These are phyloP conservation scores for Atkinsonella texensis DNA, from an alignment of 2,329 filamentous ascomycete species.

Conservation along the genomic window DNA sequence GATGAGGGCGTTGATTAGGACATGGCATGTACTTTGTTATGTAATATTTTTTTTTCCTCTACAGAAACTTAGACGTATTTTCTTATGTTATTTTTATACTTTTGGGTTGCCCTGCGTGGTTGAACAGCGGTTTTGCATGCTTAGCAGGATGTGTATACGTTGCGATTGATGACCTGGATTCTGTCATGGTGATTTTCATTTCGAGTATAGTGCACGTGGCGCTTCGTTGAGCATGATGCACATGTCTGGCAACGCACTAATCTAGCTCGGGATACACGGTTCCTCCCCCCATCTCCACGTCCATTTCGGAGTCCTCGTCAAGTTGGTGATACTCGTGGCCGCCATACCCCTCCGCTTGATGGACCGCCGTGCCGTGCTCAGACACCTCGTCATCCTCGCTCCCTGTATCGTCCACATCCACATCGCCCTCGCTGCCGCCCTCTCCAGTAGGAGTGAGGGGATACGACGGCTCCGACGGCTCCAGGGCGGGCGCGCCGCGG, in stretches of 20 bases:
- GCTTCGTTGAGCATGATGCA: too few species aligned
- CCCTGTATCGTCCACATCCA: slow-evolving; percentile 12
- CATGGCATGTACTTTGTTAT: background rate
- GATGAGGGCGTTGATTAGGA: slow-evolving; percentile 24
- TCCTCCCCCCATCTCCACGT: background rate
- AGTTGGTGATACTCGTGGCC: slow-evolving; percentile 2
- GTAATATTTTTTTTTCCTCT: background rate
- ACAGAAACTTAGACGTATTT: too few species aligned
- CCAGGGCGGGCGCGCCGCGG: slow-evolving; percentile 11
- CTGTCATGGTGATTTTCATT: too few species aligned
- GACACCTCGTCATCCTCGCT: slow-evolving; percentile 15
- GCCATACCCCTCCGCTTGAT: background rate
- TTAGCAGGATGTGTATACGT: too few species aligned
- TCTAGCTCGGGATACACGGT: slow-evolving; percentile 10
- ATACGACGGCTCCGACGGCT: slow-evolving; percentile 8
- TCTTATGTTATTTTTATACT: too few species aligned
- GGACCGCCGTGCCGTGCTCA: slow-evolving; percentile 15
- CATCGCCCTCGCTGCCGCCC: slow-evolving; percentile 9
- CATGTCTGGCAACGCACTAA: too few species aligned
- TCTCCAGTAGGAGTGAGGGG: slow-evolving; percentile 3
- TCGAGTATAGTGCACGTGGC: too few species aligned
- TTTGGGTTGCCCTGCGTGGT: too few species aligned
- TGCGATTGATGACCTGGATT: too few species aligned
- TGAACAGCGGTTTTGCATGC: too few species aligned
- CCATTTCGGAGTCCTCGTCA: slow-evolving; percentile 9